Evolutionary conservation across 2,329 filamentous ascomycete species (phyloP).

Genomic region (Hymenotorrendiella dingleyae): DNA sequence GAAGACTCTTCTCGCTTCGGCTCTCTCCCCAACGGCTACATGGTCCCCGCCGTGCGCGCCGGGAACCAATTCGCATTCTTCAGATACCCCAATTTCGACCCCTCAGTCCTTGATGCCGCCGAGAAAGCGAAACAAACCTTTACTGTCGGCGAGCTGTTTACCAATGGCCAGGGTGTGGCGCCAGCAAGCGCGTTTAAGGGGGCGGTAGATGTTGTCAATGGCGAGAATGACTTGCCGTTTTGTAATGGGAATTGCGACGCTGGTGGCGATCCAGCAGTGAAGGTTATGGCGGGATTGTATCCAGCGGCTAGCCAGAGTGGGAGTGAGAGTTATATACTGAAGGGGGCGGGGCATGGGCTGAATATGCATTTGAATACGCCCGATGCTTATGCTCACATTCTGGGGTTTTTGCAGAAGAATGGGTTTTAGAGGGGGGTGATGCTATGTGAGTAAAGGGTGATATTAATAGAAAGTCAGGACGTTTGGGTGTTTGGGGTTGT

Average conservation of each 20-base stretch:
- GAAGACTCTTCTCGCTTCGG: slow-evolving; percentile 3
- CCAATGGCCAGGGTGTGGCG: not conserved
- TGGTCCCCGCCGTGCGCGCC: not conserved
- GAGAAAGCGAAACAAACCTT: slow-evolving; percentile 7
- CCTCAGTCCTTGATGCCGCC: not conserved
- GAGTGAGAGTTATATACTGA: slow-evolving; percentile 5
- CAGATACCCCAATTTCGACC: slow-evolving; percentile 4
- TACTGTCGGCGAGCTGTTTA: slow-evolving; percentile 11
- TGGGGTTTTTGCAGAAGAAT: slow-evolving; percentile 5
- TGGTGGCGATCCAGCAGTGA: slow-evolving; percentile 2
- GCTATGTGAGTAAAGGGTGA: too few species aligned
- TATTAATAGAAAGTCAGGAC: too few species aligned
- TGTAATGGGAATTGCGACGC: slow-evolving; percentile 9
- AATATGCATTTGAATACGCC: slow-evolving; percentile 10
- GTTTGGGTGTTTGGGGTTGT: too few species aligned
- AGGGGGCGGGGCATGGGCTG: slow-evolving; percentile 11
- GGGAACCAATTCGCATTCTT: slow-evolving; percentile 14
- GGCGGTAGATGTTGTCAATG: slow-evolving; percentile 8
- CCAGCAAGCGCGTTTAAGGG: slow-evolving; percentile 5
- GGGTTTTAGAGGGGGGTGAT: too few species aligned
- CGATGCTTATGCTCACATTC: slow-evolving; percentile 8
- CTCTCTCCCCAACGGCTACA: slow-evolving; percentile 5
- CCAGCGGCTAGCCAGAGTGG: not conserved
- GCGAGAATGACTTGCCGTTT: slow-evolving; percentile 10
- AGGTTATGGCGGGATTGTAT: slow-evolving; percentile 3